Evolutionary conservation across 805 yeast species (phyloP).

Genomic region (Ogataea ganodermae): DNA sequence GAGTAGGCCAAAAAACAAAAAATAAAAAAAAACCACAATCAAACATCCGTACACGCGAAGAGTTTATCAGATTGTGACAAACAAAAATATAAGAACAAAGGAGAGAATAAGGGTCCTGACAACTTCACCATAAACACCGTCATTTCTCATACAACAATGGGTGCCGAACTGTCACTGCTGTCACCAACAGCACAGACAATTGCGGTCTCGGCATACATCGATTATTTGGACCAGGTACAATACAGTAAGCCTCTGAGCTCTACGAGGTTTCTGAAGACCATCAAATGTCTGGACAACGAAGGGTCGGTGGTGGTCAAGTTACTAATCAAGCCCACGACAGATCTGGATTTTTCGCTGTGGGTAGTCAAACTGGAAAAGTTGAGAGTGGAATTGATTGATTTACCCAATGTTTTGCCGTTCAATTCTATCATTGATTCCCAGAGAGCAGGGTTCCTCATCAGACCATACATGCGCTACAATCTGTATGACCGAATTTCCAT

Average conservation of each 20-base stretch:
- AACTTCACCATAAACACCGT: too few relatives aligned
- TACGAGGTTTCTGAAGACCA: constrained; percentile 82
- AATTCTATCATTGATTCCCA: constrained; percentile 79
- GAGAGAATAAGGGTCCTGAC: too few relatives aligned
- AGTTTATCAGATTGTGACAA: background rate
- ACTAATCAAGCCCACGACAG: constrained; percentile 66
- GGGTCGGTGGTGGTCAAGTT: constrained; percentile 80
- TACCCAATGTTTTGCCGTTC: constrained; percentile 71
- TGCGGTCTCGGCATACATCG: constrained; percentile 86
- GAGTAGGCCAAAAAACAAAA: background rate
- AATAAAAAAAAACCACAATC: background rate
- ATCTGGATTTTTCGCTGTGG: constrained; percentile 39
- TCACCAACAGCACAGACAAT: constrained; percentile 93
- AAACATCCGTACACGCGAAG: background rate
- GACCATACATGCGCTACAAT: constrained; percentile 78
- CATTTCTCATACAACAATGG: constrained; percentile 68
- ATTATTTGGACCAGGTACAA: constrained; percentile 73
- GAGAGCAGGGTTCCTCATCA: constrained; percentile 84
- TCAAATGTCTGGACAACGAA: constrained; percentile 71
- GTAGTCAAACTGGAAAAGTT: constrained; percentile 36
- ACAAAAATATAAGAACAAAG: too few relatives aligned
- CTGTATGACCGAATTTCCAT: constrained; percentile 85
- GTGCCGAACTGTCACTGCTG: constrained; percentile 78
- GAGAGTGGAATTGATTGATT: constrained; percentile 43
- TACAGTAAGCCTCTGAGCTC: constrained; percentile 76